Base-by-base conservation (phyloP, 805 yeast species). In the Teunomyces panamensis region DNA sequence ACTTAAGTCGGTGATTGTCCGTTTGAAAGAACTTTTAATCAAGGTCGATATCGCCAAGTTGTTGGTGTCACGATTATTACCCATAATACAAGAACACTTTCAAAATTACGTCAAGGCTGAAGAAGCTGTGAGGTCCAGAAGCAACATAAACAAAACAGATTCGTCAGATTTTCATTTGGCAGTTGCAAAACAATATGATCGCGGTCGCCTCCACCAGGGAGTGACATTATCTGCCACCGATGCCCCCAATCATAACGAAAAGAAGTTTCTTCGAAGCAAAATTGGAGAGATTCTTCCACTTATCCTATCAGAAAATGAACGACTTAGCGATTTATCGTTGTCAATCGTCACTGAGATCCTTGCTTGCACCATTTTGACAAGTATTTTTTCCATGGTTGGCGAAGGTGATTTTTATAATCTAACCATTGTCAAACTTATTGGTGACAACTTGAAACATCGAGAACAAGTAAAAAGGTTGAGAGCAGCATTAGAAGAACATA, bases 371-470 rank as follows among this genome's bases (percentile, higher is more conserved):
- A 57, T 73, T 1, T 50, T 71, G 9, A 71, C 81, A 20, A 75
- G 79, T 46, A 79, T 89, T 0, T 51, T 89, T 9, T 59, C 68
- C 5, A 77, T 85, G 66, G 55, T 85, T 1, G 67, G 84, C 0
- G 91, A 86, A 43, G 80, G 92, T 0, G 96, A 89, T 60, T 85
- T 81, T 50, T 86, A 85, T 80, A 91, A 91, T 60, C 78, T 81
- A 47, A 57, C 74, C 35, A 73, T 89, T 11, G 82, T 83, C 8
- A 77, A 78, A 44, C 62, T 77, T 1, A 78, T 87, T 1, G 84
- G 89, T 3, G 77, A 76, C 28, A 77, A 85, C 9, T 69, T 91
- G 59, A 82, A 82, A 52, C 95, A 89, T 57, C 71, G 90, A 47
- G 78, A 78, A 32, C 89, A 87, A 57, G 95, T 90, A 0, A 79